Evolutionary conservation across 208 protist species (phyloP).

Genomic region (Trichomonas gallinae): DNA sequence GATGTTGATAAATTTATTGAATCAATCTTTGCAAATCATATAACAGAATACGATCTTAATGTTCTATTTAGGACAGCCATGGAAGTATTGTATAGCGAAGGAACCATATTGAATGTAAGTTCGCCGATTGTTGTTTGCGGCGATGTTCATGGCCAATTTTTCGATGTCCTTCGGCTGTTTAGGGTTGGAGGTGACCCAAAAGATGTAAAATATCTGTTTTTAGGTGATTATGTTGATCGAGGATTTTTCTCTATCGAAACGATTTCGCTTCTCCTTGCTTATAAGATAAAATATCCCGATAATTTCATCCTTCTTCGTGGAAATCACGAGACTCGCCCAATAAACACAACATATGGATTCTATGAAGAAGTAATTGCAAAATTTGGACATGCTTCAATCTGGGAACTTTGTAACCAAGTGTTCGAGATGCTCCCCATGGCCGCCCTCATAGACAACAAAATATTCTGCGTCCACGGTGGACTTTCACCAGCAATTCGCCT

Average conservation of each 20-base stretch:
- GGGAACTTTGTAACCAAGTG: constrained; percentile 55
- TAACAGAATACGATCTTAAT: no score
- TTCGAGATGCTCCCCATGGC: constrained; percentile 60
- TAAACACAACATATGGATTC: constrained; percentile 63
- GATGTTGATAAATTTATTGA: no score
- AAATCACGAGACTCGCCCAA: constrained; percentile 67
- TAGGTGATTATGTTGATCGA: constrained; percentile 47
- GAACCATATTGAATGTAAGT: background rate
- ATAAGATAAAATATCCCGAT: constrained; percentile 55
- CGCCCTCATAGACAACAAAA: constrained; percentile 49
- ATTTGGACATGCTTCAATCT: constrained; percentile 58
- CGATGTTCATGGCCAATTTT: constrained; percentile 42
- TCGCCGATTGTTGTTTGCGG: background rate
- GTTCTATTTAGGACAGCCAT: no score
- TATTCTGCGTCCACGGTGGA: constrained; percentile 78
- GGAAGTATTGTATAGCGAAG: background rate
- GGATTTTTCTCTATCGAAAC: constrained; percentile 32
- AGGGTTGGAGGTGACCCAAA: constrained; percentile 54
- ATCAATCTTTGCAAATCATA: no score
- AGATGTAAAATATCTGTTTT: constrained; percentile 91
- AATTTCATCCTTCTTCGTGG: constrained; percentile 71
- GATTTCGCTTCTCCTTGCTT: constrained; percentile 20
- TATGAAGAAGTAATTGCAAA: constrained; percentile 70
- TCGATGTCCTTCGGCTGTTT: constrained; percentile 66
- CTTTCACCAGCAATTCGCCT: constrained; percentile 71